Evolutionary conservation across 2,329 filamentous ascomycete genomes (phyloP).

Genomic region (Metarhizium guizhouense): DNA sequence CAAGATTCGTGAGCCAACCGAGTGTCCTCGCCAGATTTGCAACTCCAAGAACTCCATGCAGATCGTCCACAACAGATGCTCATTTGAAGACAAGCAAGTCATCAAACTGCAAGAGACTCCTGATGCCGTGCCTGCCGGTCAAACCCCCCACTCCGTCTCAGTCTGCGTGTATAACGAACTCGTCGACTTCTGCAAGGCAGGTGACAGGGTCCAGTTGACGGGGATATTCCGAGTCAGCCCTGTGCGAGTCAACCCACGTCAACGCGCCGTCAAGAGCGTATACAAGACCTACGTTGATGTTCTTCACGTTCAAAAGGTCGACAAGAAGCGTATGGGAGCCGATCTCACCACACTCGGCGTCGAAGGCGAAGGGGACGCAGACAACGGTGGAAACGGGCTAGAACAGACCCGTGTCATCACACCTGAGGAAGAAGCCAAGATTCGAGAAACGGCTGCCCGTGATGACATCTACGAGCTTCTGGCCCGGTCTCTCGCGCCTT

Average conservation of each 20-base stretch:
- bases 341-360: slow-evolving; percentile 83
- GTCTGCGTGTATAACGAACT: slow-evolving; percentile 95
- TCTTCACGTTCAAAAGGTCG: slow-evolving; percentile 90
- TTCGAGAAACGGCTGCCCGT: slow-evolving; percentile 68
- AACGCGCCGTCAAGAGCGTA: slow-evolving; percentile 85
- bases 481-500: slow-evolving; percentile 82
- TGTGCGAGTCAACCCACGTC: slow-evolving; percentile 86
- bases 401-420: slow-evolving; percentile 78
- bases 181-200: slow-evolving; percentile 95
- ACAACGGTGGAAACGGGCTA: slow-evolving; percentile 61
- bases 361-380: slow-evolving; percentile 57
- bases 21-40: slow-evolving; percentile 77
- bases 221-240: slow-evolving; percentile 95
- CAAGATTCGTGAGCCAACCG: slow-evolving; percentile 89
- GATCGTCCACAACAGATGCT: slow-evolving; percentile 91
- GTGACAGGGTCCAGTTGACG: slow-evolving; percentile 90
- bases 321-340: slow-evolving; percentile 87
- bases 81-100: slow-evolving; percentile 94
- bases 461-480: slow-evolving; percentile 90
- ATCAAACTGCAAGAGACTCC: slow-evolving; percentile 98
- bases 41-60: slow-evolving; percentile 91
- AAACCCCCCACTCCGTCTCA: slow-evolving; percentile 95
- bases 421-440: slow-evolving; percentile 82
- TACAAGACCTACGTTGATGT: slow-evolving; percentile 98
- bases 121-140: slow-evolving; percentile 86